Conservation (phyloP, 2,329 filamentous ascomycete species). For the Passalora sequoiae region DNA sequence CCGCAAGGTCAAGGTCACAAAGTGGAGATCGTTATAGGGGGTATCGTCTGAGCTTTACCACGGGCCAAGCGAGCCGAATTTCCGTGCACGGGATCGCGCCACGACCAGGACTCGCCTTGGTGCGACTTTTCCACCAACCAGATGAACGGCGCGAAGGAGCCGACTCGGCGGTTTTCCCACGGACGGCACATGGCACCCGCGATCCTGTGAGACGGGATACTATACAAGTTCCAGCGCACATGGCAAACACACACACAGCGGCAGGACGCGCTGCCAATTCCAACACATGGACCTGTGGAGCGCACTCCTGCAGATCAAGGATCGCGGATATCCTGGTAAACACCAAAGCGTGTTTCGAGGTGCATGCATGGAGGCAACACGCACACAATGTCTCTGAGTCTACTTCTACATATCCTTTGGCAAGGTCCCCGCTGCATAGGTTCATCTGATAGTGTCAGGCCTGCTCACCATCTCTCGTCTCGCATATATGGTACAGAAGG, state of each 20-base stretch:
- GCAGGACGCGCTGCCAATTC: neutral
- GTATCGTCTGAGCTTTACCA: neutral
- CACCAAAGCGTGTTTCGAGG: too few relatives aligned
- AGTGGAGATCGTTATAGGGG: neutral
- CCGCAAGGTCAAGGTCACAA: neutral
- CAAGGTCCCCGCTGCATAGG: too few relatives aligned
- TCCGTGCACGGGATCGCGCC: neutral
- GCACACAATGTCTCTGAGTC: too few relatives aligned
- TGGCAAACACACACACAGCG: neutral
- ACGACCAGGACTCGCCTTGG: neutral
- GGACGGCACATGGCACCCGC: conserved; percentile 1
- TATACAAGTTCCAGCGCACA: neutral
- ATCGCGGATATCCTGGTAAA: neutral
- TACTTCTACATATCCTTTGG: too few relatives aligned
- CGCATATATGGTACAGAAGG: too few relatives aligned
- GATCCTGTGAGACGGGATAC: neutral
- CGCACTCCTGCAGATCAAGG: neutral
- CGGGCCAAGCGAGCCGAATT: neutral
- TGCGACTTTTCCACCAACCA: neutral
- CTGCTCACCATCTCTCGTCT: too few relatives aligned
- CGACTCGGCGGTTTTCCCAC: neutral
- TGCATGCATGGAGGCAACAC: too few relatives aligned
- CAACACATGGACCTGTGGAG: neutral
- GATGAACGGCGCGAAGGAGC: conserved; percentile 3
- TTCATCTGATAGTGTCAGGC: too few relatives aligned